Conservation (phyloP, 768 basidiomycete genomes). For the Auriculariales sp. region DNA sequence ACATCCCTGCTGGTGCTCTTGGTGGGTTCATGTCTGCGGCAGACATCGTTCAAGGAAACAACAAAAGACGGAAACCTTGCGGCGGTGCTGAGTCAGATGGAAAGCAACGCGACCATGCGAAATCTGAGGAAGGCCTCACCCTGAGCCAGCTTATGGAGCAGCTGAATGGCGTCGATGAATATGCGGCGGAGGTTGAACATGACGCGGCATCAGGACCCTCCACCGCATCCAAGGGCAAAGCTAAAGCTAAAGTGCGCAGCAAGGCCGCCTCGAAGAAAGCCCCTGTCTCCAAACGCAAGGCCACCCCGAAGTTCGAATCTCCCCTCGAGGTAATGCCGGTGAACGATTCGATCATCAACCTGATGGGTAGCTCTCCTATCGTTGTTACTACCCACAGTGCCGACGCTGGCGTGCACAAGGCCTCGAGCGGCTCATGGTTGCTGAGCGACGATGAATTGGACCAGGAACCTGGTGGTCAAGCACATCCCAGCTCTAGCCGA, state of each 20-base stretch:
- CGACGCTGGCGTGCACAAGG: background rate
- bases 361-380: slow-evolving; percentile 36
- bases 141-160: slow-evolving; percentile 31
- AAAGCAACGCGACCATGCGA: slow-evolving; percentile 11
- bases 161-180: slow-evolving; percentile 56
- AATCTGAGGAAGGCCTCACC: slow-evolving; percentile 21
- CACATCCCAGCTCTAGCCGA: background rate
- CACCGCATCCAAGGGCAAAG: background rate
- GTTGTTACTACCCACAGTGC: background rate
- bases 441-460: background rate
- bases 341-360: slow-evolving; percentile 36
- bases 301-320: background rate
- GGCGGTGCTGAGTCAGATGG: background rate
- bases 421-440: slow-evolving; percentile 9
- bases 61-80: slow-evolving; percentile 28
- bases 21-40: slow-evolving; percentile 59
- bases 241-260: background rate
- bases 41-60: slow-evolving; percentile 41
- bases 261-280: background rate
- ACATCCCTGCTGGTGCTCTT: slow-evolving; percentile 60
- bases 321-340: too few species aligned
- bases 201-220: background rate
- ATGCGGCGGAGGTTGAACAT: too few species aligned
- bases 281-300: background rate
- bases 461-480: background rate